Evolutionary conservation across 352 stramenopile genomes (phyloP).

Genomic region (Discostella stelligera): DNA sequence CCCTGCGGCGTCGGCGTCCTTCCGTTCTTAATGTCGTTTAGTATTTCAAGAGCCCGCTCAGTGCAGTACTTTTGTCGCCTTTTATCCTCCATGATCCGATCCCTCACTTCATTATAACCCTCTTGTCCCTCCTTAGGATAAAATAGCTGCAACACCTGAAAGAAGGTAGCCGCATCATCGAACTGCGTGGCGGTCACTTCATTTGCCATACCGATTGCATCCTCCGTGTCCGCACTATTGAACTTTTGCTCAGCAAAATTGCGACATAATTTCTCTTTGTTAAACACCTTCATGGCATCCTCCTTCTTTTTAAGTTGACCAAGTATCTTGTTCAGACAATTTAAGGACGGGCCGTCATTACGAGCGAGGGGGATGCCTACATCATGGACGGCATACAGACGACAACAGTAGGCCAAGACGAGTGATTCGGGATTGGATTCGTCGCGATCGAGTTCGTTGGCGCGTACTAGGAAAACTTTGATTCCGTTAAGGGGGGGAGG

Average conservation of each 20-base stretch:
- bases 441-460: conserved; percentile 93
- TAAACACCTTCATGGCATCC: conserved; percentile 87
- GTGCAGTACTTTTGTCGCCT: conserved; percentile 90
- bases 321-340: conserved; percentile 89
- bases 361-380: conserved; percentile 81
- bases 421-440: conserved; percentile 88
- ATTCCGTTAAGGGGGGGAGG: conserved; percentile 92
- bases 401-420: conserved; percentile 92
- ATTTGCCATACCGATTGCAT: conserved; percentile 86
- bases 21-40: conserved; percentile 94
- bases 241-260: conserved; percentile 88
- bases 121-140: conserved; percentile 85
- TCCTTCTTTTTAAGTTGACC: conserved; percentile 90
- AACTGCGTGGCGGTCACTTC: conserved; percentile 94
- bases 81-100: conserved; percentile 86
- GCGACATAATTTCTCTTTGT: conserved; percentile 84
- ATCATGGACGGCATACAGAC: conserved; percentile 82
- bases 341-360: conserved; percentile 84
- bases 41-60: conserved; percentile 93
- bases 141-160: conserved; percentile 96
- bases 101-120: conserved; percentile 86
- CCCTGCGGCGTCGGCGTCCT: conserved; percentile 83
- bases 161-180: conserved; percentile 94
- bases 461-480: conserved; percentile 90
- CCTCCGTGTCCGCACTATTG: conserved; percentile 91